Evolutionary conservation across 2,329 filamentous ascomycete genomes (phyloP), one percentile per base, ranked within the genome.

Genomic region (Neofusicoccum umdonicola): DNA sequence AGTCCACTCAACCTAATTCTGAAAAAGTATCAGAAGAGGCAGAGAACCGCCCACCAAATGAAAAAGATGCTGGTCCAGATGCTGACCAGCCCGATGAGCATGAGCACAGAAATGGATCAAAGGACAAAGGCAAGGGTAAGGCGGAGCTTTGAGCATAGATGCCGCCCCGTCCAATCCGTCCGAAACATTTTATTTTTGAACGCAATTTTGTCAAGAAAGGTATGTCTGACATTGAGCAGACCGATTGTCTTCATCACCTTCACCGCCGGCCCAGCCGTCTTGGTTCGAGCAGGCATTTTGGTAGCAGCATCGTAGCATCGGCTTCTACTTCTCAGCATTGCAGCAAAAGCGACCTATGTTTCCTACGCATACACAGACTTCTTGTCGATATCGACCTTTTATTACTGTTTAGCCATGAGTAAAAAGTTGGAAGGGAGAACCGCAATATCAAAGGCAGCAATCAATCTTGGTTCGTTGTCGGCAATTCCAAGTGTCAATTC

Each of bases 91-190:
- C 35, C 22, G 4, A 47, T 9, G 42, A 47, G 3, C 9, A 47
- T 8, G 56, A 35, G 27, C 56, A 47, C 4, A 41, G 12, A 11
- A 27, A 22, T 37, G 42, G 37, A 4, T 9, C 13, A 15, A 56
- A 47, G 41, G 61, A 54, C 41, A 63, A 63, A 54, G 61, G 61
- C 48, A 63, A 63, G 61, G 61, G 61, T 63, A 63, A 63, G 61
- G 61, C 50, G 61, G 61, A 63, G 50, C 51, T 39, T 37, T 63
- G 27, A 44, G 48, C 61, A 13, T 39, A 48, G n/a, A 37, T 54
- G 27, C 61, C 51, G 31, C 41, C 39, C 31, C 15, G 17, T 17
- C 13, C 31, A 22, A 15, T 37, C 27, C 27, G 27, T 1, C 34
- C 17, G 9, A 13, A 22, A 37, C 4, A 3, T n/a, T 11, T 19